Evolutionary conservation across 768 basidiomycete species (phyloP), one percentile per base, ranked within the genome.

Genomic region (Pisolithus microcarpus): DNA sequence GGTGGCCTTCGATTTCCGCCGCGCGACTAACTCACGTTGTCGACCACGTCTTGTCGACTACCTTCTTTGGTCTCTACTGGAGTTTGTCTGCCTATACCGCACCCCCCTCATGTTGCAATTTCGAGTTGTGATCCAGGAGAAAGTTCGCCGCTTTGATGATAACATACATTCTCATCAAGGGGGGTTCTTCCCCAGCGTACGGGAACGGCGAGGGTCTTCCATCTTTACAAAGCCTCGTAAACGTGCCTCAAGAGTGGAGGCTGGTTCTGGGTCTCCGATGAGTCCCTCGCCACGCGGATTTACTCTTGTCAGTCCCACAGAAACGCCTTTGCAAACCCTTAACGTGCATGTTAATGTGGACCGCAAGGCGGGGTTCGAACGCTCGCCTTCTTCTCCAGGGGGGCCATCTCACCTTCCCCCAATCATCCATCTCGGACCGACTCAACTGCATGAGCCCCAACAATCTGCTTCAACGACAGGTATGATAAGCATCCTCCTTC

Each of bases 11-110:
- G 40, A 49, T 26, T 34, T 46, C 36, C 43, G 21, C n/a, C 60
- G 18, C 49, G 10, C 38, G 5, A 45, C 46, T 9, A 58, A 53
- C 47, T 50, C 60, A 39, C 60, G 64, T 45, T 57, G 59, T 26
- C 68, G 65, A 38, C 85, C 85, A 3, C 74, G 84, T 26, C 68
- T 84, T 23, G 69, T 86, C 5, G 87, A 90, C 62, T 89, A 87
- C 56, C 67, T 79, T 8, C 70, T 84, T 1, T 88, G 86, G 86
- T 88, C 87, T 3, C 63, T 82, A 26, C 66, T 88, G 24, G 84
- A 87, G 58, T 73, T 85, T 49, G 63, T 85, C 16, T 84, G 80
- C 55, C 72, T 79, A 1, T 78, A 76, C 58, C 75, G 83, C 16
- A 80, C 69, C 37, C 85, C 86, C 1, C 71, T 90, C 26, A 68